Base-by-base conservation (phyloP, 495 filamentous ascomycete genomes). In the Trichocladium antarcticum region DNA sequence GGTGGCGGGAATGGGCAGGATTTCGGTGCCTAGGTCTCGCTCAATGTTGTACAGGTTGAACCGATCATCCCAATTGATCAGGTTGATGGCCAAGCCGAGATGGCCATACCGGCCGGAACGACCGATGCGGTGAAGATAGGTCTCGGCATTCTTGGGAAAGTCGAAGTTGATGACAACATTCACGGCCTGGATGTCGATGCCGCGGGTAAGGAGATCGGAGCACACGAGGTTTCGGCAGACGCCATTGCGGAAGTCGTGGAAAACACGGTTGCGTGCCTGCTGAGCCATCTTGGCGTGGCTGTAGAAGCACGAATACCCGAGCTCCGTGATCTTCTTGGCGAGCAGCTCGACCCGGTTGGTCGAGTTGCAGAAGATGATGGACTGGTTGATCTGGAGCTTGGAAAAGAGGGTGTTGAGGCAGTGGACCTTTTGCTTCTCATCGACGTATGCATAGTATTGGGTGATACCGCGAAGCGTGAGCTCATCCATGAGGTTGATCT, bases 111-210 rank as follows among this genome's bases (percentile, higher is more conserved):
- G 86, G 49, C 92, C 92, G 36, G 92, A 99, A 56, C 92, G 85
- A 67, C 92, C 92, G 64, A 99, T 97, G 53, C 92, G 89, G 68
- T 99, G 92, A 19, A 99, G 85, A 64, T 99, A 99, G 0, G 92
- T 99, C 67, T 99, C 92, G 19, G 92, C 93, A 59, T 99, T 97
- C 73, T 99, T 99, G 7, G 92, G 92, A 68, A 99, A 99, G 62
- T 99, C 92, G 58, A 99, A 99, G 68, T 99, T 99, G 75, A 99
- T 99, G 57, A 99, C 92, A 41, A 99, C 92, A 57, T 99, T 99
- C 55, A 99, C 92, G 16, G 93, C 92, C 71, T 99, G 92, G 57
- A 99, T 99, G 68, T 99, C 92, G 60, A 99, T 99, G 75, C 92
- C 92, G 61, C 92, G 89, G 49, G 92, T 99, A 28, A 99, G 78